phyloP scores from a whole-genome alignment of 371 early-diverging fungal genomes.

The Capillidium heterosporum region DNA sequence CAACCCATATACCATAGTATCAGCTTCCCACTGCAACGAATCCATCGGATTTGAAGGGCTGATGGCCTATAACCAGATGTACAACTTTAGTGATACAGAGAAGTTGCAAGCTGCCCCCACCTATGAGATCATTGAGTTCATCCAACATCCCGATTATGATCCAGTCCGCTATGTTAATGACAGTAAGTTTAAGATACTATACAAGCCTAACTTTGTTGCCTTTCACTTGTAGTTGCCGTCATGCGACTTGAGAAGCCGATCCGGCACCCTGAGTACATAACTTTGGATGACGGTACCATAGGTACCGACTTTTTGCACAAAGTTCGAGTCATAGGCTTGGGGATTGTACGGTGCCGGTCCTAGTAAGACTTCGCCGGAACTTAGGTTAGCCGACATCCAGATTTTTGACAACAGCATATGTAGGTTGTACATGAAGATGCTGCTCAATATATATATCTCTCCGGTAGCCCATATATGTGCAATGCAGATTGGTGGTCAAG shows the following conservation, averaged over 20 bases:
- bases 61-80: background rate
- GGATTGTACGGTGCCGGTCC: background rate
- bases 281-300: background rate
- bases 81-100: background rate
- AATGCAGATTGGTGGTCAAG: background rate
- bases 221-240: background rate
- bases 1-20: background rate
- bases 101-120: background rate
- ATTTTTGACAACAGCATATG: background rate
- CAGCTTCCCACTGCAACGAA: background rate
- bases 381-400: background rate
- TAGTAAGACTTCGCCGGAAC: background rate
- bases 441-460: background rate
- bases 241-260: background rate
- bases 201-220: background rate
- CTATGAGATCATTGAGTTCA: background rate
- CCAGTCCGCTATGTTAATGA: background rate
- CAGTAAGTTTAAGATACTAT: background rate
- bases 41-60: background rate
- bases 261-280: background rate
- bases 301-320: background rate
- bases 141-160: slow-evolving; percentile 3
- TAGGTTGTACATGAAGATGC: background rate
- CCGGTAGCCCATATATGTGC: background rate
- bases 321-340: background rate